Percentiles rank a stretch among this genome's conserved stretches.
These are phyloP conservation scores for Aspergillus fructus DNA, from an alignment of 2,329 filamentous ascomycete species.

Conservation along the genomic window DNA sequence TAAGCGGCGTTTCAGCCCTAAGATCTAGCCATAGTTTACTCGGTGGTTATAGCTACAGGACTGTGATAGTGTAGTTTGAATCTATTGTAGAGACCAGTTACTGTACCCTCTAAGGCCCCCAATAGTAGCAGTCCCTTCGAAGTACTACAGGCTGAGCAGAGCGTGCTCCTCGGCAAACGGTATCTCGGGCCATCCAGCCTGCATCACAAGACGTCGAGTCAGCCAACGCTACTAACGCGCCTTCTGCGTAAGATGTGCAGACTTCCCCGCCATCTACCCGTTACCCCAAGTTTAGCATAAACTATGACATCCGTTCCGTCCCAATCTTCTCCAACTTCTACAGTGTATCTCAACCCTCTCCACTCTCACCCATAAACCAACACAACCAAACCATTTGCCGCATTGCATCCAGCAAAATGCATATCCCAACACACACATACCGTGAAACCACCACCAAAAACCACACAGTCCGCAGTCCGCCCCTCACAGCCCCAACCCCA, in stretches of 20 bases:
- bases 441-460: neutral
- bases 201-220: neutral
- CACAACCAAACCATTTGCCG: too few relatives aligned
- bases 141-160: neutral
- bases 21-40: neutral
- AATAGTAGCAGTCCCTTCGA: neutral
- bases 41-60: too few relatives aligned
- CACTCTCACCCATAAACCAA: too few relatives aligned
- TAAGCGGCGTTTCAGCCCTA: slow-evolving; percentile 4
- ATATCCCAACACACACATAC: neutral
- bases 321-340: too few relatives aligned
- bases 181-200: neutral
- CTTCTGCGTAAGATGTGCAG: too few relatives aligned
- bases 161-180: neutral
- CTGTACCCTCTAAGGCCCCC: neutral
- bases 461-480: neutral
- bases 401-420: too few relatives aligned
- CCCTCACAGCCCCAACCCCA: neutral
- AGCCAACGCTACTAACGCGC: neutral
- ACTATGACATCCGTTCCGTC: too few relatives aligned
- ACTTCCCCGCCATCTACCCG: too few relatives aligned
- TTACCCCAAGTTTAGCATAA: too few relatives aligned
- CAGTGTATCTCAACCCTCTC: too few relatives aligned
- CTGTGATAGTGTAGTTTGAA: too few relatives aligned
- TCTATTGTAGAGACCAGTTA: too few relatives aligned